phyloP scores from a whole-genome alignment of 2,329 filamentous ascomycete species.

The Exutisphaerella laricina region DNA sequence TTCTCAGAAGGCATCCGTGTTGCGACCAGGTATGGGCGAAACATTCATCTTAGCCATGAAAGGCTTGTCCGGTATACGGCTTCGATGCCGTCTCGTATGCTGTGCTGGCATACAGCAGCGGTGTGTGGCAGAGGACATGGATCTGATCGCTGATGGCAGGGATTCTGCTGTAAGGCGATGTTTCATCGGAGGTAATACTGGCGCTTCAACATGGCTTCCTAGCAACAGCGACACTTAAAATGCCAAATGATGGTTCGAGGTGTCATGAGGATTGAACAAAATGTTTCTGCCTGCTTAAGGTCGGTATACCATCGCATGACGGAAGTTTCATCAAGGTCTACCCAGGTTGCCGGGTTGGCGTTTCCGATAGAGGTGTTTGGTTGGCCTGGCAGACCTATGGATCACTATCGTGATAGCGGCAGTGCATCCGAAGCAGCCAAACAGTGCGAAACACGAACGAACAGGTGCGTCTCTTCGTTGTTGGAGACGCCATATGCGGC shows the following conservation, averaged over 20 bases:
- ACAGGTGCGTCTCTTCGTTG: not conserved
- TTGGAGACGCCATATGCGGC: not conserved
- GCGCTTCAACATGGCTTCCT: constrained; percentile 14
- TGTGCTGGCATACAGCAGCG: constrained; percentile 16
- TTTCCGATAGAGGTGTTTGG: not conserved
- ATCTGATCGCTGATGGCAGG: constrained; percentile 10
- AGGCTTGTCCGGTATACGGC: no score
- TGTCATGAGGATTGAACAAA: not conserved
- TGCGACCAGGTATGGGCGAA: no score
- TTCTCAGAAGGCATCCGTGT: no score
- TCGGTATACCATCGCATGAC: not conserved
- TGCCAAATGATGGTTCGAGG: no score
- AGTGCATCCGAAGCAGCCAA: not conserved
- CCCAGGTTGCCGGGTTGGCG: not conserved
- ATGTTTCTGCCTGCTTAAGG: constrained; percentile 1
- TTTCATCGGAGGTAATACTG: constrained; percentile 19
- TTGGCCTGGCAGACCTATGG: no score
- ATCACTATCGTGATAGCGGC: no score
- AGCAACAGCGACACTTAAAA: no score
- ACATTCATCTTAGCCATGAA: no score
- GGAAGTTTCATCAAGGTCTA: not conserved
- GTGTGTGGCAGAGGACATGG: constrained; percentile 17
- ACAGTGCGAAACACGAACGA: no score
- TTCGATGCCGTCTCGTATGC: constrained; percentile 4
- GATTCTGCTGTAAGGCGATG: constrained; percentile 10